phyloP scores from a whole-genome alignment of 140 eudicot genomes.

The Ambrosia hybrid region DNA sequence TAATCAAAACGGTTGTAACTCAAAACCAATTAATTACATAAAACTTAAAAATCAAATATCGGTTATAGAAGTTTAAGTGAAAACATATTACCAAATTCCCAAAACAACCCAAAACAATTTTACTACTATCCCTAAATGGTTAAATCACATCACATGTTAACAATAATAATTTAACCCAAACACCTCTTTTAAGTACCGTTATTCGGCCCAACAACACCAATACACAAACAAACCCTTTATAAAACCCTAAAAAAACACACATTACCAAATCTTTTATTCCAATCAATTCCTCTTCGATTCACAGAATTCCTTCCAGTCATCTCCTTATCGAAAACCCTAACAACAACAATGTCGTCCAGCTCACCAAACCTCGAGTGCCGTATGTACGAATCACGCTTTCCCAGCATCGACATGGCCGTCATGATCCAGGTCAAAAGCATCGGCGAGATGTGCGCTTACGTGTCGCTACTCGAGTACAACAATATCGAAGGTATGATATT shows the following conservation, averaged over 20 bases:
- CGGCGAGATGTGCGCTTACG: slow-evolving; percentile 94
- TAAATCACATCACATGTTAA: too few species aligned
- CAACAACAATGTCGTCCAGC: slow-evolving; percentile 50
- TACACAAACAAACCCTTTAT: slow-evolving; percentile 3
- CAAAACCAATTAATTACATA: too few species aligned
- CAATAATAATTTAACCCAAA: not conserved
- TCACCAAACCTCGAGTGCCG: slow-evolving; percentile 82
- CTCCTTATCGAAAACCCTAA: slow-evolving; percentile 3
- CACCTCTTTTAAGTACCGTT: not conserved
- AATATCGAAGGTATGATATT: slow-evolving; percentile 93
- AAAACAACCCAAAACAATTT: too few species aligned
- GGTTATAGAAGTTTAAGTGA: too few species aligned
- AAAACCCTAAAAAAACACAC: slow-evolving; percentile 7
- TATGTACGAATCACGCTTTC: slow-evolving; percentile 85
- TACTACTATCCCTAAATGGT: too few species aligned
- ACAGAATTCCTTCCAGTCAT: not conserved
- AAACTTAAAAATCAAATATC: too few species aligned
- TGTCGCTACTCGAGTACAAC: slow-evolving; percentile 82
- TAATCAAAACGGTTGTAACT: too few species aligned
- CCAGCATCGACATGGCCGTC: slow-evolving; percentile 82
- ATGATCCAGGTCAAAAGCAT: slow-evolving; percentile 93
- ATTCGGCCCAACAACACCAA: not conserved
- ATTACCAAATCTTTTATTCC: not conserved
- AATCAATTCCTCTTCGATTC: not conserved
- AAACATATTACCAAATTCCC: too few species aligned